Conservation (phyloP, 768 basidiomycete species). For the Serendipita sp. region DNA sequence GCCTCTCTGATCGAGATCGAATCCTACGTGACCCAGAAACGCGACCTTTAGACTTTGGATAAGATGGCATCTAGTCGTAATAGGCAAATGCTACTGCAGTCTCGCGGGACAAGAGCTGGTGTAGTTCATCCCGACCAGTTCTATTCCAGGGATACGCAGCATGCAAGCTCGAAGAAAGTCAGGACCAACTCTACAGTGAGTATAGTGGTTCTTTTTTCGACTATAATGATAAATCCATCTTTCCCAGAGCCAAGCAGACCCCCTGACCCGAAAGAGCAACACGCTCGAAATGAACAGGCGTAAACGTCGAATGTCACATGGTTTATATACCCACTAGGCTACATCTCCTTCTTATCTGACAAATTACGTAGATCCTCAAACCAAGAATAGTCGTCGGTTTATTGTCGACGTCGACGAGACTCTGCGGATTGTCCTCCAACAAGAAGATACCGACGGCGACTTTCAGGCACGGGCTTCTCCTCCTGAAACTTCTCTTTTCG, state of each 20-base stretch:
- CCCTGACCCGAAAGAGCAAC: not conserved
- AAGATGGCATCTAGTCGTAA: conserved; percentile 3
- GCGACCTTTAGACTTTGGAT: not conserved
- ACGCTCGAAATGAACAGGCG: conserved; percentile 25
- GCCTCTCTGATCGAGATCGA: not conserved
- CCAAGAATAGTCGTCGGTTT: conserved; percentile 65
- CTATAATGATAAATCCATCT: not conserved
- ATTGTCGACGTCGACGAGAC: conserved; percentile 97
- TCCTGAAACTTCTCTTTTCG: not conserved
- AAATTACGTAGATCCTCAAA: conserved; percentile 56
- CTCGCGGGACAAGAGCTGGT: not conserved
- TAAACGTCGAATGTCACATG: conserved; percentile 75
- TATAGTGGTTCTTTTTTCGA: not conserved
- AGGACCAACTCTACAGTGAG: not conserved
- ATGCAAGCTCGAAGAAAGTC: conserved; percentile 3
- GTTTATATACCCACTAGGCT: conserved; percentile 11
- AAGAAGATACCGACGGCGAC: conserved; percentile 94
- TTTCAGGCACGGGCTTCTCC: conserved; percentile 37
- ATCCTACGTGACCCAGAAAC: not conserved
- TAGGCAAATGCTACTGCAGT: conserved; percentile 1
- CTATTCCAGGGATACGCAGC: not conserved
- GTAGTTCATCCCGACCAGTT: not conserved
- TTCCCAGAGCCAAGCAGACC: conserved; percentile 1
- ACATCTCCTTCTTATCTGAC: not conserved
- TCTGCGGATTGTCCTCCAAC: conserved; percentile 86